Conservation (phyloP, 768 basidiomycete genomes). For the Chalciporus chontae region DNA sequence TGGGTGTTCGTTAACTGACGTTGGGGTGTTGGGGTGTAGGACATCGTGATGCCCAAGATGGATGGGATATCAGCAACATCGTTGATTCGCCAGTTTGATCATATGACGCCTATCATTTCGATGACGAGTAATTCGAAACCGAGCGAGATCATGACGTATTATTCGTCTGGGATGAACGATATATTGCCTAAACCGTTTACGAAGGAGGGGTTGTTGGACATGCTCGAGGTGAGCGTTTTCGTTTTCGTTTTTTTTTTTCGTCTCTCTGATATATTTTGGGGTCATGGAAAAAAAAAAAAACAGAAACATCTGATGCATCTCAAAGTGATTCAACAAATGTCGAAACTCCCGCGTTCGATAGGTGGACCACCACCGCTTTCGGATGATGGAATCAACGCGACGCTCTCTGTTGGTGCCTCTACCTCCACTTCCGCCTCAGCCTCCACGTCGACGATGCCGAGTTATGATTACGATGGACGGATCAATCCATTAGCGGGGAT, state of each 20-base stretch:
- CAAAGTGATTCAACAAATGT: constrained; percentile 80
- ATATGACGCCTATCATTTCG: constrained; percentile 94
- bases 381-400: constrained; percentile 52
- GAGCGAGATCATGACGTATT: constrained; percentile 86
- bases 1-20: too few relatives aligned
- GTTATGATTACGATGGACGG: constrained; percentile 41
- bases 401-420: constrained; percentile 42
- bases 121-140: constrained; percentile 97
- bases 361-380: constrained; percentile 65
- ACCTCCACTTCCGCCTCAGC: constrained; percentile 11
- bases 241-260: too few relatives aligned
- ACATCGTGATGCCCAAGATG: constrained; percentile 91
- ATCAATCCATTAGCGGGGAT: constrained; percentile 85
- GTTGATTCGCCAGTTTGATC: constrained; percentile 91
- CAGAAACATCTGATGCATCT: constrained; percentile 88
- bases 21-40: constrained; percentile 41
- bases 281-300: too few relatives aligned
- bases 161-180: constrained; percentile 83
- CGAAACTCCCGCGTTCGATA: constrained; percentile 57
- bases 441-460: constrained; percentile 27
- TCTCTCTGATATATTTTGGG: too few relatives aligned
- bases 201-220: constrained; percentile 84
- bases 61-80: constrained; percentile 90
- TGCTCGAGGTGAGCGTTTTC: constrained; percentile 69
- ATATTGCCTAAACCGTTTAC: constrained; percentile 96